These are phyloP conservation scores for Ochetophila trinervis DNA, from an alignment of 306 rosid species.

Conservation along the genomic window DNA sequence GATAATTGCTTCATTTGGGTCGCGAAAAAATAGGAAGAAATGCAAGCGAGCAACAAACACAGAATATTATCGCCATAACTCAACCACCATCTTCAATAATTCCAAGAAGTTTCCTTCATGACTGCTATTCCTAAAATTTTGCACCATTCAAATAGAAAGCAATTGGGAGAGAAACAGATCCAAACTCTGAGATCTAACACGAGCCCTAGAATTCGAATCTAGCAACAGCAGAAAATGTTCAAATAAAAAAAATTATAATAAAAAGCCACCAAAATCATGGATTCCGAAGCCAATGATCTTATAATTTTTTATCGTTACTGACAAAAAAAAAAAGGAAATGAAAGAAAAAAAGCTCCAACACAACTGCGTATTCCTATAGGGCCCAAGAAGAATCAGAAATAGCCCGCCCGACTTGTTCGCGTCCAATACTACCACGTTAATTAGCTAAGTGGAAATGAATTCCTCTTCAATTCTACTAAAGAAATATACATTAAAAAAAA, in stretches of 20 bases:
- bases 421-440: neutral
- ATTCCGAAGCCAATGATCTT: conserved; percentile 5
- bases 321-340: neutral
- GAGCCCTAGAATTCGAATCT: conserved; percentile 33
- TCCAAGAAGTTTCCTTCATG: neutral
- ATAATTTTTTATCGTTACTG: neutral
- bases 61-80: neutral
- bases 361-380: neutral
- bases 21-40: neutral
- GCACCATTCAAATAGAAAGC: neutral
- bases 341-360: neutral
- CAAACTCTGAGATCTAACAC: conserved; percentile 10
- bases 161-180: conserved; percentile 11
- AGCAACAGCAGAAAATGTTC: neutral
- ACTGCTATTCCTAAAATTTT: conserved; percentile 5
- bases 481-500: neutral
- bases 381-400: neutral
- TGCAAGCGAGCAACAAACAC: neutral
- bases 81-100: neutral
- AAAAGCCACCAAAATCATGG: neutral
- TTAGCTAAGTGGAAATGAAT: neutral
- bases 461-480: neutral
- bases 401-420: neutral
- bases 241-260: neutral
- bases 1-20: neutral